Evolutionary conservation across 148 eudicot genomes (phyloP).

Genomic region (Heliosperma pusillum): DNA sequence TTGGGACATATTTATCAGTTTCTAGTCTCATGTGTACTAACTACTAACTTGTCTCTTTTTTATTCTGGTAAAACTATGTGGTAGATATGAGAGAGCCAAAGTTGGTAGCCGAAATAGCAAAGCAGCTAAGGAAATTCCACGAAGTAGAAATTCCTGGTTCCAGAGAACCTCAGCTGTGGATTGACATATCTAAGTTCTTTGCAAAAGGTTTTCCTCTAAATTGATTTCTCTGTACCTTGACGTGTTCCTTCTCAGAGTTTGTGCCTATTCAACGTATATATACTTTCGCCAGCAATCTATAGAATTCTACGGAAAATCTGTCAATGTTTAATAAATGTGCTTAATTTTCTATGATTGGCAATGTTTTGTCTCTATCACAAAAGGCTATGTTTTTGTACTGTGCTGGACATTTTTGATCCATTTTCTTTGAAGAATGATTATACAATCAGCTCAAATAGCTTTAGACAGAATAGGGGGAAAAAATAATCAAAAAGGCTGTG

Average conservation of each 20-base stretch:
- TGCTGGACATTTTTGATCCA: not conserved
- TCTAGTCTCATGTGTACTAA: slow-evolving; percentile 8
- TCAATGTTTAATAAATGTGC: not conserved
- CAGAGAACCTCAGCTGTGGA: slow-evolving; percentile 90
- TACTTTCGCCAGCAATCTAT: not conserved
- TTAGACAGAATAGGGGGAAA: not conserved
- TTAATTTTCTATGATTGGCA: not conserved
- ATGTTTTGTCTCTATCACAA: not conserved
- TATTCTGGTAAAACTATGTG: slow-evolving; percentile 13
- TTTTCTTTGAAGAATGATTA: not conserved
- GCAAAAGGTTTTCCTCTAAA: slow-evolving; percentile 50
- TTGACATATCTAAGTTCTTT: slow-evolving; percentile 64
- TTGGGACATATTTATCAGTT: not conserved
- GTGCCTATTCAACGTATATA: not conserved
- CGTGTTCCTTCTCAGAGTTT: not conserved
- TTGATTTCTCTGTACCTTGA: not conserved
- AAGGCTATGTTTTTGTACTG: slow-evolving; percentile 5
- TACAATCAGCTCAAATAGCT: not conserved
- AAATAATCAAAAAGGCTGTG: not conserved
- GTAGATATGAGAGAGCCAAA: slow-evolving; percentile 84
- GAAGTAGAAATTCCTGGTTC: slow-evolving; percentile 85
- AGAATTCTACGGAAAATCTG: not conserved
- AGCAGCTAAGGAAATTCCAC: slow-evolving; percentile 77
- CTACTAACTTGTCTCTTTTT: slow-evolving; percentile 8
- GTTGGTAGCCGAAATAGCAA: slow-evolving; percentile 80